Base-by-base conservation (phyloP, 2,329 filamentous ascomycete genomes). In the Thermoascus crustaceus region DNA sequence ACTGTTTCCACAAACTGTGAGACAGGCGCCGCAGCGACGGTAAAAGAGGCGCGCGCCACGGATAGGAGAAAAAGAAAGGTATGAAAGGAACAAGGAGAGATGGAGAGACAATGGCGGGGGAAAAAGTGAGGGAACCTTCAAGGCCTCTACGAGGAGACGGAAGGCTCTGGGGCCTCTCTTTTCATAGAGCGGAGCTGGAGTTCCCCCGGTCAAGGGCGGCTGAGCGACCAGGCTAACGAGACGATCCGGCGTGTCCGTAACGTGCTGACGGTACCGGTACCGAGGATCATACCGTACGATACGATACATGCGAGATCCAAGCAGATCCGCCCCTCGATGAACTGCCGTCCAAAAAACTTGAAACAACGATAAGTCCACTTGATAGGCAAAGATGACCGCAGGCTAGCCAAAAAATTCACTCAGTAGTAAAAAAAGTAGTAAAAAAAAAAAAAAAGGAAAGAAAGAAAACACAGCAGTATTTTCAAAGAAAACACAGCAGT, bases 171-270 rank as follows among this genome's bases (percentile, higher is more conserved):
- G 26, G 7, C 14, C 24, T 29, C 26, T 29, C 26, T 29, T 18
- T 29, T 29, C 26, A 5, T 17, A 29, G 26, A 29, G 26, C 26
- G 26, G 26, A 29, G 26, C 14, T 29, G 26, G 26, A 29, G 18
- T 13, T 29, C 18, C 26, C 26, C 26, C 26, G 26, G 26, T 29
- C 26, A 18, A 29, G 26, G 26, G 26, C 26, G 26, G 26, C 26
- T 18, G 26, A 29, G 18, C 14, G 16, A 13, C 9, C 26, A 29
- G 26, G n/a, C 26, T 29, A 29, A 29, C 16, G 26, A 29, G 13
- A 16, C 26, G 26, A 29, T 16, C 26, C 26, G 18, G 16, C 26
- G 26, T 13, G 3, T 7, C 26, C 8, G 11, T 17, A 17, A 13
- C 26, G 26, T 29, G 18, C 18, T 13, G 13, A 7, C 18, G 14